Conservation (phyloP, 2,329 filamentous ascomycete genomes). For the Fusarium gaditjirri region DNA sequence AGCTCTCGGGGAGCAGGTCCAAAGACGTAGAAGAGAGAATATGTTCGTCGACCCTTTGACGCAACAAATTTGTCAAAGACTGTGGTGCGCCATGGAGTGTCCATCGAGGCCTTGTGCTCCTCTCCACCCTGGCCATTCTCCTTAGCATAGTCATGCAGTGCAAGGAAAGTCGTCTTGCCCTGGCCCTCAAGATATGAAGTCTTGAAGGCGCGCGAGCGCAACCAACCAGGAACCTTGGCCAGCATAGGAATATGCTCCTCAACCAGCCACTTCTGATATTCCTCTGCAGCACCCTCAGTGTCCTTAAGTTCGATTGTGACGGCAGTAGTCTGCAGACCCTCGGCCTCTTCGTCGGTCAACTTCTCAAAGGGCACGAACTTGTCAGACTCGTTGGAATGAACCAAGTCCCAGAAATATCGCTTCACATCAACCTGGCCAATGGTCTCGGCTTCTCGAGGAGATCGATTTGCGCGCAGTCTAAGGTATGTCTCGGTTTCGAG, state of each 20-base stretch:
- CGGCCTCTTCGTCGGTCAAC: conserved; percentile 66
- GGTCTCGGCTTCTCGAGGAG: conserved; percentile 62
- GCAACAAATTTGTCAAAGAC: conserved; percentile 69
- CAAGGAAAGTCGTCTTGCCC: conserved; percentile 65
- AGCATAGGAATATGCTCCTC: conserved; percentile 80
- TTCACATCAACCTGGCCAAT: conserved; percentile 71
- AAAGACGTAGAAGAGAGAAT: conserved; percentile 82
- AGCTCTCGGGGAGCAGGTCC: conserved; percentile 79
- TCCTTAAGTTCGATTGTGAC: conserved; percentile 67
- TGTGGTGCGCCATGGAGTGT: conserved; percentile 69
- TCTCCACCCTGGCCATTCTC: conserved; percentile 73
- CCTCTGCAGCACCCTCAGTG: conserved; percentile 60
- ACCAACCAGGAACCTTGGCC: conserved; percentile 80
- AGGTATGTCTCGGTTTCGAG: conserved; percentile 78
- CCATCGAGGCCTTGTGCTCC: conserved; percentile 70
- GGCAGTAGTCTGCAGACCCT: conserved; percentile 70
- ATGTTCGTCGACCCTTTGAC: conserved; percentile 67
- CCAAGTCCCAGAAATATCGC: conserved; percentile 75
- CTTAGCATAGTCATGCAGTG: conserved; percentile 77
- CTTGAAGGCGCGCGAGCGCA: conserved; percentile 76
- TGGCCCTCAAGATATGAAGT: conserved; percentile 71
- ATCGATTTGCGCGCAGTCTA: conserved; percentile 67
- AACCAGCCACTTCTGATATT: conserved; percentile 74
- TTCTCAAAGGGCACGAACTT: conserved; percentile 70
- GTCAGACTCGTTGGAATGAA: conserved; percentile 65